Conservation (phyloP, 179 eudicot species). For the Corrigiola litoralis region DNA sequence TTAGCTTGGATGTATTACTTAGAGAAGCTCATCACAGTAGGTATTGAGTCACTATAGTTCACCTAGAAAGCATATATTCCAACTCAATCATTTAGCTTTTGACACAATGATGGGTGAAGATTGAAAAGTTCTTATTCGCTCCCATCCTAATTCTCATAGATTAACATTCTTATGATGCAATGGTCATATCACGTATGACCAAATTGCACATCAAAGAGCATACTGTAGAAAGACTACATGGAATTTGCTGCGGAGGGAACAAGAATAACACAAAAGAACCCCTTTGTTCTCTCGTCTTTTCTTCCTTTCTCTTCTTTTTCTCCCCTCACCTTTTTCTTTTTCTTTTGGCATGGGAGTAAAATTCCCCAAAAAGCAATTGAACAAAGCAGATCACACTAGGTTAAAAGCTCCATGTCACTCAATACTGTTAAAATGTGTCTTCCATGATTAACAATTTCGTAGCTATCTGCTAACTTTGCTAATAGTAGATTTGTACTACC, state of each 20-base stretch:
- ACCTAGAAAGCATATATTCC: constrained; percentile 8
- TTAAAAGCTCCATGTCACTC: background rate
- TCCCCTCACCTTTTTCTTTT: background rate
- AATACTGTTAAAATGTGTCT: background rate
- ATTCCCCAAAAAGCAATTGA: background rate
- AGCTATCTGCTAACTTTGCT: background rate
- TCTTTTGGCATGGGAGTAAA: background rate
- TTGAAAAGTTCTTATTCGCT: background rate
- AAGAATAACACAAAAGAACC: background rate
- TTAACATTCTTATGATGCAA: no score
- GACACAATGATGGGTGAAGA: background rate
- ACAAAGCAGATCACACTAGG: constrained; percentile 8
- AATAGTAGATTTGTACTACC: no score
- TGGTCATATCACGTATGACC: background rate
- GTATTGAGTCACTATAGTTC: background rate
- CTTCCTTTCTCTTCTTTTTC: background rate
- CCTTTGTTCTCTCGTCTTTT: background rate
- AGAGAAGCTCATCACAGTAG: background rate
- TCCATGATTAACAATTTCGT: background rate
- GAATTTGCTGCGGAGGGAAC: constrained; percentile 17
- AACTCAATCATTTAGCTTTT: constrained; percentile 4
- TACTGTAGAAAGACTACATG: background rate
- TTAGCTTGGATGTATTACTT: background rate
- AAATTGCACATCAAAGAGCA: constrained; percentile 7
- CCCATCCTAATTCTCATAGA: background rate